These are phyloP conservation scores for Claviceps monticola DNA, from an alignment of 2,329 filamentous ascomycete species.

Conservation along the genomic window DNA sequence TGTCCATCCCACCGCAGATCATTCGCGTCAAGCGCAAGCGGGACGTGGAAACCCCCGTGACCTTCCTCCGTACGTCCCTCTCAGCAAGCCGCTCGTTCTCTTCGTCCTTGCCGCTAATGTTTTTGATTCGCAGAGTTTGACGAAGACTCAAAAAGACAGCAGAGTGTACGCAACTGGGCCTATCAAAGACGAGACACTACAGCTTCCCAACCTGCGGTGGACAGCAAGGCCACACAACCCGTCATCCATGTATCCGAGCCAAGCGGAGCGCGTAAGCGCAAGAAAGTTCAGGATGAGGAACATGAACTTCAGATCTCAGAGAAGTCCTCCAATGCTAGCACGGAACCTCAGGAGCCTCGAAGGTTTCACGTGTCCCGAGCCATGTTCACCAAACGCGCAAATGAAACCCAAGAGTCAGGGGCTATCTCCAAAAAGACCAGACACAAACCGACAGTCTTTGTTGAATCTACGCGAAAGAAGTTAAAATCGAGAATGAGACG, in stretches of 20 bases:
- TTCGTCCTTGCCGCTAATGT: slow-evolving; percentile 6
- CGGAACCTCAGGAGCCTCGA: slow-evolving; percentile 24
- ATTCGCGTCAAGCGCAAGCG: slow-evolving; percentile 50
- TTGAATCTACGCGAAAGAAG: slow-evolving; percentile 35
- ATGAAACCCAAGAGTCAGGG: slow-evolving; percentile 9
- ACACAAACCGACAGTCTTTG: slow-evolving; percentile 36
- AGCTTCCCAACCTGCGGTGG: slow-evolving; percentile 9
- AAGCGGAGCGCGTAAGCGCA: slow-evolving; percentile 14
- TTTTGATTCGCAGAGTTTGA: slow-evolving; percentile 31
- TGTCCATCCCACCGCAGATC: slow-evolving; percentile 44
- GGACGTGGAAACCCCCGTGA: slow-evolving; percentile 37
- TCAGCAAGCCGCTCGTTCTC: background rate
- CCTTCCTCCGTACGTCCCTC: slow-evolving; percentile 36
- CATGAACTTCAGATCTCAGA: background rate
- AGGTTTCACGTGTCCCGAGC: slow-evolving; percentile 42
- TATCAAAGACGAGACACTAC: slow-evolving; percentile 36
- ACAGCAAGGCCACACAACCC: slow-evolving; percentile 16
- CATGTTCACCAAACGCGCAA: slow-evolving; percentile 21
- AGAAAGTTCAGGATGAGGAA: slow-evolving; percentile 6
- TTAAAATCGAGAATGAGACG: slow-evolving; percentile 11
- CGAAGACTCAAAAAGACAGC: slow-evolving; percentile 36
- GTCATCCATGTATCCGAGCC: slow-evolving; percentile 35
- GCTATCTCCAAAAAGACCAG: slow-evolving; percentile 28
- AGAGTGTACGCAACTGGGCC: slow-evolving; percentile 37
- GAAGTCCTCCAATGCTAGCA: background rate